These are phyloP conservation scores for Anastatica hierochuntica DNA, from an alignment of 345 rosid genomes.

Conservation along the genomic window DNA sequence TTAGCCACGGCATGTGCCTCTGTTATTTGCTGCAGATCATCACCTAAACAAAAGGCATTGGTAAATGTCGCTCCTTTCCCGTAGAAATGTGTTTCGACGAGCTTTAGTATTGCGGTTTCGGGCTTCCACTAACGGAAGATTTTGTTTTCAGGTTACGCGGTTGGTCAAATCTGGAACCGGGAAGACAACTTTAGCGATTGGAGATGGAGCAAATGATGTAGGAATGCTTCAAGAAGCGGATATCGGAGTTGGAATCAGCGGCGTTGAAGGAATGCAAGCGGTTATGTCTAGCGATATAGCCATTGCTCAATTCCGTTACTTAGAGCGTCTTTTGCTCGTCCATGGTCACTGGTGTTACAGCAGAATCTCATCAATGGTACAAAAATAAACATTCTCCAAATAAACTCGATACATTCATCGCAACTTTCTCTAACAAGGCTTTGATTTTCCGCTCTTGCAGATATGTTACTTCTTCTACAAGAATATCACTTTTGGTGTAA, in stretches of 20 bases:
- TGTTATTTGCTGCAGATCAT: constrained; percentile 91
- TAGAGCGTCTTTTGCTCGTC: constrained; percentile 86
- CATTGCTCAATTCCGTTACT: constrained; percentile 74
- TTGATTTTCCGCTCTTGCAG: constrained; percentile 31
- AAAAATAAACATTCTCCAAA: background rate
- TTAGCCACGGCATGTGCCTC: constrained; percentile 87
- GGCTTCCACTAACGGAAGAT: background rate
- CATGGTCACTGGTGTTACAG: constrained; percentile 99
- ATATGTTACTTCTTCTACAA: constrained; percentile 98
- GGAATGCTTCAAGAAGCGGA: constrained; percentile 99
- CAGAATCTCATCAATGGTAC: constrained; percentile 89
- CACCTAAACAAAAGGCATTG: constrained; percentile 93
- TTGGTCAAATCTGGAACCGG: constrained; percentile 76
- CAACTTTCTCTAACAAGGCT: background rate
- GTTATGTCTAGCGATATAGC: constrained; percentile 98
- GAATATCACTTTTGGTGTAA: constrained; percentile 87
- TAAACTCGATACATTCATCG: background rate
- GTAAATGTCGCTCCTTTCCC: constrained; percentile 31
- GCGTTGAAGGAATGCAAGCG: constrained; percentile 99
- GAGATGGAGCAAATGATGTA: constrained; percentile 98
- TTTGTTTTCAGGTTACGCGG: constrained; percentile 66
- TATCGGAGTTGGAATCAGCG: constrained; percentile 93
- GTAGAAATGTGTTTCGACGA: background rate
- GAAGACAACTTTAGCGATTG: constrained; percentile 80
- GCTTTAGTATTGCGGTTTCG: background rate